Conservation (phyloP, 2,329 filamentous ascomycete genomes). For the Colletotrichum sp. region DNA sequence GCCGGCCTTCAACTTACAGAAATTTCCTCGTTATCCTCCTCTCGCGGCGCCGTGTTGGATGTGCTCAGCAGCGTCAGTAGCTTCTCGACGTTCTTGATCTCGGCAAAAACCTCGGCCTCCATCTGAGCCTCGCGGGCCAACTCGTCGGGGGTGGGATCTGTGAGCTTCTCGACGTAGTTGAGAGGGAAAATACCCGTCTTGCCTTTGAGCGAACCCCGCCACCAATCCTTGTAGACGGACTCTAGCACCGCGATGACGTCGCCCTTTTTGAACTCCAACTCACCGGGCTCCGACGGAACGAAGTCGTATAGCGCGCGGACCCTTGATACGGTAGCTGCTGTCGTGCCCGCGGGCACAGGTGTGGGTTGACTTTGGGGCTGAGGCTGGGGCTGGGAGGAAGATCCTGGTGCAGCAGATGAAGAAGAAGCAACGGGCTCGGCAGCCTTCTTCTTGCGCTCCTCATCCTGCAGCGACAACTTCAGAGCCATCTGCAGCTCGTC, state of each 20-base stretch:
- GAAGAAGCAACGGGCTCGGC: conserved; percentile 42
- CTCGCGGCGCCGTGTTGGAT: conserved; percentile 77
- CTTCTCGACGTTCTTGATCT: conserved; percentile 70
- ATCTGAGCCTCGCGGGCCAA: conserved; percentile 94
- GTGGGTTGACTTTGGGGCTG: conserved; percentile 52
- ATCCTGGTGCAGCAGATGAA: conserved; percentile 32
- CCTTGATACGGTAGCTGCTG: conserved; percentile 92
- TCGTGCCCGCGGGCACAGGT: conserved; percentile 79
- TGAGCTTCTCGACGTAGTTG: conserved; percentile 97
- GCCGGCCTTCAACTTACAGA: conserved; percentile 59
- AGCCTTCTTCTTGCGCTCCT: conserved; percentile 63
- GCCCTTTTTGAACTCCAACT: conserved; percentile 94
- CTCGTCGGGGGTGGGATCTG: conserved; percentile 93
- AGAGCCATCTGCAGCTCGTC: conserved; percentile 97
- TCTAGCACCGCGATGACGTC: conserved; percentile 97
- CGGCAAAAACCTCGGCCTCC: conserved; percentile 74
- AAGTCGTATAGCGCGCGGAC: conserved; percentile 96
- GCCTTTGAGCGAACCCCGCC: conserved; percentile 92
- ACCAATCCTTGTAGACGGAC: conserved; percentile 99
- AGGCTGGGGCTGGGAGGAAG: conserved; percentile 31
- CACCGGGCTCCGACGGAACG: conserved; percentile 88
- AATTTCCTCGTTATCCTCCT: conserved; percentile 97
- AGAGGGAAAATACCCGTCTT: conserved; percentile 98
- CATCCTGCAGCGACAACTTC: conserved; percentile 90
- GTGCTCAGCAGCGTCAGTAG: conserved; percentile 90